Base-by-base conservation (phyloP, 176 grass and related monocot genomes). In the Areca catechu region DNA sequence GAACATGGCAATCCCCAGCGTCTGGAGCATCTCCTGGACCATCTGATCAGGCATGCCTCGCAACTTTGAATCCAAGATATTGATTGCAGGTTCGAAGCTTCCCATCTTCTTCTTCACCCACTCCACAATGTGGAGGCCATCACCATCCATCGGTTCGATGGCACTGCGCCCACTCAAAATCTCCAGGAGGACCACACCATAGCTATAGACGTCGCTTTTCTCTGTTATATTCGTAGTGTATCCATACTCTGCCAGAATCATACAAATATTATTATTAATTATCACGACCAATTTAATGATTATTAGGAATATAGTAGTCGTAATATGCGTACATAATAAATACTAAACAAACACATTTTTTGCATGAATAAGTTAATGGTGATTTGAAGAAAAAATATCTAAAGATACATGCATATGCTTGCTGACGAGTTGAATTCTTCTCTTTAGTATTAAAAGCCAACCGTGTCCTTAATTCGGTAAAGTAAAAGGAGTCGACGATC, bases 61-160 rank as follows among this genome's bases (percentile, higher is more conserved):
- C 19, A 98, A 54, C 72, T 87, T 92, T 0, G 87, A 69, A 69
- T 98, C 88, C 22, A 98, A 78, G n/a, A 98, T 68, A 58, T 80
- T 92, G 56, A 84, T 65, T 0, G 84, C 57, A 0, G 93, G 88
- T 65, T 92, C 93, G 16, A 82, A 87, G 78, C 87, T 92, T 30
- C 87, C 84, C 83, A 98, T 98, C 68, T 98, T 92, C 70, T 89
- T 92, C 78, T 82, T 92, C 20, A 81, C 87, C 87, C 93, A 98
- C 55, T 98, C 93, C 54, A 98, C 87, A 56, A 98, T 98, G 81
- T 98, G 93, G 19, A 92, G 87, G 56, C 78, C 72, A 1, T 82
- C 82, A 0, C 68, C 82, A 0, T 71, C 68, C 76, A 53, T 75
- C 1, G 62, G 68, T 52, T 98, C 87, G 1, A 98, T 80, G 20